Evolutionary conservation across 2,329 filamentous ascomycete genomes (phyloP).

Genomic region (Orbilia blumenaviensis): DNA sequence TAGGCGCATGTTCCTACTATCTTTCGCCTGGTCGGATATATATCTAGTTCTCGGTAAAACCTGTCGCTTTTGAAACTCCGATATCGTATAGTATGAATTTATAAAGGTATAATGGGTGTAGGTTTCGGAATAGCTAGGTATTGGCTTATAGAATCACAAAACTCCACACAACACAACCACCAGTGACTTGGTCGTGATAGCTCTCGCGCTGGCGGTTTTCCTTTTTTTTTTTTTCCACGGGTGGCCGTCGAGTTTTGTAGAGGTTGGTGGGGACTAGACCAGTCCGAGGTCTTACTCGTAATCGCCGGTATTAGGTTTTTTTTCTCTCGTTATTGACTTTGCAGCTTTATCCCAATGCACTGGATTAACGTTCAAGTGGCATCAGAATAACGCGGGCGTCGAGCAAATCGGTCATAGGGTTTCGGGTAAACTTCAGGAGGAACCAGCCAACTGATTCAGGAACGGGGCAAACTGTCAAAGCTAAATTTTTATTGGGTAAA

Average conservation of each 20-base stretch:
- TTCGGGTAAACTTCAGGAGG: conserved; percentile 51
- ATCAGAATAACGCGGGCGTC: too few relatives aligned
- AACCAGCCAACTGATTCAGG: conserved; percentile 52
- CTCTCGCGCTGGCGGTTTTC: too few relatives aligned
- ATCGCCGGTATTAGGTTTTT: conserved; percentile 1
- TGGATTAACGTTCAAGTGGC: too few relatives aligned
- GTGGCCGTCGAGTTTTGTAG: conserved; percentile 20
- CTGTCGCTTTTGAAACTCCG: too few relatives aligned
- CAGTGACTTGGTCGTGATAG: not conserved
- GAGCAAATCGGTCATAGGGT: conserved; percentile 15
- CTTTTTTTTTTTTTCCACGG: too few relatives aligned
- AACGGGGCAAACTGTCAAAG: conserved; percentile 24
- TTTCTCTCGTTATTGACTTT: conserved; percentile 13
- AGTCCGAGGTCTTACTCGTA: not conserved
- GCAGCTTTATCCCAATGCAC: conserved; percentile 11
- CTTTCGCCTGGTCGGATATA: not conserved
- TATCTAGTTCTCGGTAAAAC: not conserved
- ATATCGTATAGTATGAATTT: too few relatives aligned
- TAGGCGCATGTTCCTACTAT: conserved; percentile 19
- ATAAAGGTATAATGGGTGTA: too few relatives aligned
- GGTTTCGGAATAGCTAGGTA: too few relatives aligned
- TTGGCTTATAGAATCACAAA: too few relatives aligned
- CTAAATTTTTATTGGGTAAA: conserved; percentile 13
- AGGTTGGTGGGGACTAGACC: not conserved
- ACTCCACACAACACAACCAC: conserved; percentile 7